Evolutionary conservation across 2,329 filamentous ascomycete genomes (phyloP).

Genomic region (Lecanosticta acicola): DNA sequence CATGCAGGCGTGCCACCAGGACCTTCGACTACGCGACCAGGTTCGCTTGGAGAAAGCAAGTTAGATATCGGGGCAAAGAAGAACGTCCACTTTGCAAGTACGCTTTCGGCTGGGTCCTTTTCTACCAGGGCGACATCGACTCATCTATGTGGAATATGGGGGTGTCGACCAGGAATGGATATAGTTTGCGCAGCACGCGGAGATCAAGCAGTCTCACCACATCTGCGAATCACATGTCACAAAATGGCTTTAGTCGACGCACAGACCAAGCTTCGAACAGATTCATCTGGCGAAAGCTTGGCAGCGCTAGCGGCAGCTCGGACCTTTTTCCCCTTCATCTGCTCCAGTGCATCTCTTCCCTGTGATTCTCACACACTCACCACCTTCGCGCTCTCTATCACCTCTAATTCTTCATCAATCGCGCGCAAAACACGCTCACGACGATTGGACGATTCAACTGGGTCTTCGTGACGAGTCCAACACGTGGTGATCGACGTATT

Average conservation of each 20-base stretch:
- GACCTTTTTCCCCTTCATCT: background rate
- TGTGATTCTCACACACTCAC: background rate
- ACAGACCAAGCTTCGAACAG: no score
- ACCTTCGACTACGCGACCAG: background rate
- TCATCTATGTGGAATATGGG: background rate
- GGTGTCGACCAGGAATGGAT: background rate
- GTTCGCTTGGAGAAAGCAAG: conserved; percentile 2
- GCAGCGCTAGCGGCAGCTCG: background rate
- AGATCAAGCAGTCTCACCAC: background rate
- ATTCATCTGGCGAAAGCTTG: background rate
- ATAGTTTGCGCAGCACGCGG: background rate
- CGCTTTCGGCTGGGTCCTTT: background rate
- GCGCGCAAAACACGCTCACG: no score
- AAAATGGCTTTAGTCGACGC: no score
- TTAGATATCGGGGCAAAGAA: background rate
- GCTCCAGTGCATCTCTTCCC: background rate
- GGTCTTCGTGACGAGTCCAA: background rate
- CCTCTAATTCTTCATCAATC: no score
- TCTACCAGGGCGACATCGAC: background rate
- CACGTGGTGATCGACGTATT: background rate
- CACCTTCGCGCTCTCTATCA: no score
- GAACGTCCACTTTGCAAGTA: background rate
- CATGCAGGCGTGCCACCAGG: conserved; percentile 29
- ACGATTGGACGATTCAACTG: no score
- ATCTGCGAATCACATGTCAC: background rate